phyloP scores from a whole-genome alignment of 169 alveolate species.

The Plasmodium berghei region DNA sequence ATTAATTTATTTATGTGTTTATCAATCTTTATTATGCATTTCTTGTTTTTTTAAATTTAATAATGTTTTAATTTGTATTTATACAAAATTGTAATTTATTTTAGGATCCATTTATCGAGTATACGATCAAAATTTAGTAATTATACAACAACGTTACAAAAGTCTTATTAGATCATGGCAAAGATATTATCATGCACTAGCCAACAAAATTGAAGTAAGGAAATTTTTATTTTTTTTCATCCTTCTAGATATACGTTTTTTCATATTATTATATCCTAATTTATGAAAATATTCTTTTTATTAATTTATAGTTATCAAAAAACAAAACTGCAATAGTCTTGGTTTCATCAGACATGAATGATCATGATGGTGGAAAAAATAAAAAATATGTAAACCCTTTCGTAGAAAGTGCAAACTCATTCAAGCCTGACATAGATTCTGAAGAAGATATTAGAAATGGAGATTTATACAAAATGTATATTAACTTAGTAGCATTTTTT shows the following conservation, averaged over 20 bases:
- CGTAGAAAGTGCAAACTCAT: slow-evolving; percentile 13
- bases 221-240: slow-evolving; percentile 1
- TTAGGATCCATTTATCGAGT: slow-evolving; percentile 34
- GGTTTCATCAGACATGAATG: slow-evolving; percentile 47
- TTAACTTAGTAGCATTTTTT: slow-evolving; percentile 43
- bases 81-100: neutral
- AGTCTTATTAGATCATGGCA: slow-evolving; percentile 29
- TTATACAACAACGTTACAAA: slow-evolving; percentile 47
- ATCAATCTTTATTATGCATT: neutral
- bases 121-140: slow-evolving; percentile 36
- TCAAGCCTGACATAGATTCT: slow-evolving; percentile 49
- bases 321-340: slow-evolving; percentile 18
- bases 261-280: neutral
- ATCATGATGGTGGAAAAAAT: slow-evolving; percentile 7
- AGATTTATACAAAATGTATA: slow-evolving; percentile 3
- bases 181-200: slow-evolving; percentile 58
- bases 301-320: slow-evolving; percentile 13
- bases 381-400: slow-evolving; percentile 31
- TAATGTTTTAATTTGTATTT: neutral
- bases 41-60: neutral
- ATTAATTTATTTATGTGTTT: slow-evolving; percentile 2
- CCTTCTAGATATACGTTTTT: neutral
- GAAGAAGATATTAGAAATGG: slow-evolving; percentile 26
- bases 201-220: slow-evolving; percentile 33
- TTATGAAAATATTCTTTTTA: neutral